phyloP scores from a whole-genome alignment of 768 basidiomycete genomes.

The Trametes coccinea region DNA sequence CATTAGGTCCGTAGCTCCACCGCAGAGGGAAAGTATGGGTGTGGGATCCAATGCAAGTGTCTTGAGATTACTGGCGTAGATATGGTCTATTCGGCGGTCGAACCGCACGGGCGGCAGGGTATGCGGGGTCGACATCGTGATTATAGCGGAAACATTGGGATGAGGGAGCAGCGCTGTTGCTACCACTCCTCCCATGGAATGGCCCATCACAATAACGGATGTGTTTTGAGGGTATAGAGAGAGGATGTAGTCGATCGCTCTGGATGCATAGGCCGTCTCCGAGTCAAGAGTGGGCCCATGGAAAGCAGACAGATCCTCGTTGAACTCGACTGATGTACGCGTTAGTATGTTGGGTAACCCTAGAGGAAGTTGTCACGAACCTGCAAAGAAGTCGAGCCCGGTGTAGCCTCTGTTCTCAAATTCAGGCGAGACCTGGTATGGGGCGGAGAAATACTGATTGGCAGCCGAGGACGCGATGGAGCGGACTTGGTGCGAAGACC shows the following conservation, averaged over 20 bases:
- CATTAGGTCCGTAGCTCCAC: slow-evolving; percentile 89
- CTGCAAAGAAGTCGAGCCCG: slow-evolving; percentile 83
- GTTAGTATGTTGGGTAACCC: too few species aligned
- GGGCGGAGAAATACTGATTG: slow-evolving; percentile 72
- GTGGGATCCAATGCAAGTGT: slow-evolving; percentile 48
- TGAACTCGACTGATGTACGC: slow-evolving; percentile 77
- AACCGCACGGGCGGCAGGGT: slow-evolving; percentile 85
- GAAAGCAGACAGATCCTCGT: slow-evolving; percentile 95
- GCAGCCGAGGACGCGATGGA: slow-evolving; percentile 92
- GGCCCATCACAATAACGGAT: slow-evolving; percentile 77
- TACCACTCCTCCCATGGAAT: slow-evolving; percentile 97
- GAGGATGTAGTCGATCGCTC: slow-evolving; percentile 76
- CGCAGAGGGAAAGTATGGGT: slow-evolving; percentile 82
- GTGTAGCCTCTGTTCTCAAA: slow-evolving; percentile 50
- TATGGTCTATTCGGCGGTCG: slow-evolving; percentile 73
- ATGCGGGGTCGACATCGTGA: slow-evolving; percentile 98
- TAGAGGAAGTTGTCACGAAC: slow-evolving; percentile 41
- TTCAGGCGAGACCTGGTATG: slow-evolving; percentile 52
- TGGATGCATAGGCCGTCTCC: slow-evolving; percentile 73
- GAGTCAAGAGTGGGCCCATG: slow-evolving; percentile 86
- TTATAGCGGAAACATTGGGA: slow-evolving; percentile 65
- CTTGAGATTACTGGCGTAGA: slow-evolving; percentile 55
- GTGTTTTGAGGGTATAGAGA: slow-evolving; percentile 68
- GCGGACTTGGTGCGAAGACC: slow-evolving; percentile 90
- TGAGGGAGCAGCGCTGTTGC: slow-evolving; percentile 78